These are phyloP conservation scores for Myotisia sp. DNA, from an alignment of 2,329 filamentous ascomycete species.

Conservation along the genomic window DNA sequence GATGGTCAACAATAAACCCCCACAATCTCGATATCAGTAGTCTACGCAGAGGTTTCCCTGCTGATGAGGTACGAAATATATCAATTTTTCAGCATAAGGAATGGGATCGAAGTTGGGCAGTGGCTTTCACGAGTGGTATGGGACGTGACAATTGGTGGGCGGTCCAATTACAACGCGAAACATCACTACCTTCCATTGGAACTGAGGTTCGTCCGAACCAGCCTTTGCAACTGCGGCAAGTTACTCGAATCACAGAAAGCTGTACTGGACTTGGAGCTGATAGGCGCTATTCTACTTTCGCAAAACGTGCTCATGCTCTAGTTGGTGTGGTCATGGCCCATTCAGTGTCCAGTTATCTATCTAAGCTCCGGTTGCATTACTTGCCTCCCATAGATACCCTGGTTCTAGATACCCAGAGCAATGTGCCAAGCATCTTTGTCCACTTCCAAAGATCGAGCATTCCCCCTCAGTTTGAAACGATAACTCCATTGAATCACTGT, in stretches of 20 bases:
- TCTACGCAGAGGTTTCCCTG: conserved; percentile 47
- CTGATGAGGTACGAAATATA: conserved; percentile 48
- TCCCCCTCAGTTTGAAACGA: conserved; percentile 19
- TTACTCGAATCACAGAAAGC: conserved; percentile 20
- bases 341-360: conserved; percentile 5
- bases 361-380: conserved; percentile 6
- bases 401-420: not conserved
- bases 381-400: conserved; percentile 13
- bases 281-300: conserved; percentile 19
- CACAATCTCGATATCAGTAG: conserved; percentile 25
- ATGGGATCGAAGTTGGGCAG: conserved; percentile 60
- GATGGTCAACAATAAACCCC: conserved; percentile 20
- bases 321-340: conserved; percentile 8
- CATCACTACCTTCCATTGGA: not conserved
- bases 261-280: conserved; percentile 14
- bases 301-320: conserved; percentile 23
- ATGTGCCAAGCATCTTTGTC: conserved; percentile 23
- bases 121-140: conserved; percentile 56
- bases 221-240: conserved; percentile 14
- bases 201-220: not conserved
- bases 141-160: conserved; percentile 70
- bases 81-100: conserved; percentile 56
- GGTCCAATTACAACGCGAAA: conserved; percentile 27
- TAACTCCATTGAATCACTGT: conserved; percentile 16
- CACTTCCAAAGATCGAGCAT: conserved; percentile 21